phyloP scores from a whole-genome alignment of 2,329 filamentous ascomycete species.

The Helotiales sp. region DNA sequence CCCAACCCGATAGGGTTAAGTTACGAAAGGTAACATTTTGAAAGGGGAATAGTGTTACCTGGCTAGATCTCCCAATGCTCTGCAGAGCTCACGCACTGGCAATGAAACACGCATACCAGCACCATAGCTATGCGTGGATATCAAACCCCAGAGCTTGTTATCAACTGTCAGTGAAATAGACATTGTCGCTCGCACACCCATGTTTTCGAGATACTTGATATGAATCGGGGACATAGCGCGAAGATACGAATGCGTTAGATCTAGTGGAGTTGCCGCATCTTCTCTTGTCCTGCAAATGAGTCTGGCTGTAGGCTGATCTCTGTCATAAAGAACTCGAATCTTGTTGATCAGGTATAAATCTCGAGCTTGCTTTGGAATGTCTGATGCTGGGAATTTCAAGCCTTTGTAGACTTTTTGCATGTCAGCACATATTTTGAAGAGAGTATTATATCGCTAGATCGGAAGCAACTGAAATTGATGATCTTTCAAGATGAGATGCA shows the following conservation, averaged over 20 bases:
- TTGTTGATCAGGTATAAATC: conserved; percentile 87
- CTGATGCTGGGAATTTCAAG: conserved; percentile 73
- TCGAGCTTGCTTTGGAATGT: conserved; percentile 79
- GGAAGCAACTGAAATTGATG: too few relatives aligned
- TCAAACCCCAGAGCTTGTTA: conserved; percentile 79
- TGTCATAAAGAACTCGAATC: conserved; percentile 80
- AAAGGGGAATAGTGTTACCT: too few relatives aligned
- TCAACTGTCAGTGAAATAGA: conserved; percentile 88
- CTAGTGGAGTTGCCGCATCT: conserved; percentile 71
- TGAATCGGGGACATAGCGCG: conserved; percentile 88
- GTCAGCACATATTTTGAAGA: not conserved
- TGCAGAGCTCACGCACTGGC: conserved; percentile 86
- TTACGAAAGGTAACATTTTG: too few relatives aligned
- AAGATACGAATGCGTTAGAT: conserved; percentile 81
- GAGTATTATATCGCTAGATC: not conserved
- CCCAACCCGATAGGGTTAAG: too few relatives aligned
- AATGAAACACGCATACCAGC: conserved; percentile 84
- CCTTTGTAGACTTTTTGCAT: conserved; percentile 9
- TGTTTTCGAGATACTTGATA: conserved; percentile 80
- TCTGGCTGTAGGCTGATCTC: conserved; percentile 74
- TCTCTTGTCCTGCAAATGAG: conserved; percentile 74
- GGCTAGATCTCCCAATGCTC: conserved; percentile 57
- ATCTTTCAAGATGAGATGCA: too few relatives aligned
- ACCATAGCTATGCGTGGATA: conserved; percentile 81
- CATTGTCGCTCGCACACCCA: conserved; percentile 88